Evolutionary conservation across 148 eudicot genomes (phyloP).

Genomic region (Rhododendron mucronatum): DNA sequence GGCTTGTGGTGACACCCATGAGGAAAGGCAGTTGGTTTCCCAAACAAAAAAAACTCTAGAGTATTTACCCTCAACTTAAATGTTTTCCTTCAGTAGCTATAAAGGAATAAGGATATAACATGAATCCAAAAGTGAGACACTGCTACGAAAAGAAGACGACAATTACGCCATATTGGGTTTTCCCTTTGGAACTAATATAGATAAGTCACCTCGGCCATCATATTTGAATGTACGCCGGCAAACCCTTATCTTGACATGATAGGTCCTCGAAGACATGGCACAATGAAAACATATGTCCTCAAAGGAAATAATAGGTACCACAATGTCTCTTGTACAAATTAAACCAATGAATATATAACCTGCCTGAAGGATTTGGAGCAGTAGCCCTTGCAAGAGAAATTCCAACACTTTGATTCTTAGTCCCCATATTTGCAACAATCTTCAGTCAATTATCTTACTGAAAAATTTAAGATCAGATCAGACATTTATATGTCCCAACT

Average conservation of each 20-base stretch:
- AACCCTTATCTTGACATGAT: background rate
- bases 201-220: no score
- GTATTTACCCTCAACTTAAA: background rate
- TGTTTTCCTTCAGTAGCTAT: no score
- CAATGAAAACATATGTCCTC: background rate
- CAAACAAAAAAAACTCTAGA: no score
- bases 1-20: background rate
- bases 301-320: background rate
- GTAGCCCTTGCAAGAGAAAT: constrained; percentile 58
- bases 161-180: no score
- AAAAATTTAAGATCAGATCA: background rate
- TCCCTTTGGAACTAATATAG: no score
- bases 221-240: background rate
- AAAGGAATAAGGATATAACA: no score
- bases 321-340: background rate
- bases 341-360: constrained; percentile 32
- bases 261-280: background rate
- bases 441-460: background rate
- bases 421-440: constrained; percentile 47
- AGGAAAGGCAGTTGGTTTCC: background rate
- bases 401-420: constrained; percentile 43
- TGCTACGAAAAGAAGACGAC: no score
- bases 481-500: background rate
- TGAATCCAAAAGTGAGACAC: no score
- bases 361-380: constrained; percentile 48